Conservation (phyloP, 2,329 filamentous ascomycete species). For the Ceratocystis colombiana region DNA sequence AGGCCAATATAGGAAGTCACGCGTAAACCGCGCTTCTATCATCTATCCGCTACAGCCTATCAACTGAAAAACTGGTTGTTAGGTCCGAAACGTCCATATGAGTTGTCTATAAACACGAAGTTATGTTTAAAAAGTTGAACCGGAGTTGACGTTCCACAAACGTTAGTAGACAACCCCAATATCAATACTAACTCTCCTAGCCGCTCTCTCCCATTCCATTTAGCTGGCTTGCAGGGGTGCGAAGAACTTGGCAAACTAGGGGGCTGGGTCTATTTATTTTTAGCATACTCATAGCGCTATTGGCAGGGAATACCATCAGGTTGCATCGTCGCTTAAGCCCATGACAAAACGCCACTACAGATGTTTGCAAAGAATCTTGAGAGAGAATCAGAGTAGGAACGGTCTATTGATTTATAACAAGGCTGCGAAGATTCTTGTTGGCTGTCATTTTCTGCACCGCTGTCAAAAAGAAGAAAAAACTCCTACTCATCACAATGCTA, state of each 20-base stretch:
- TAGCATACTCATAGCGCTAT: background rate
- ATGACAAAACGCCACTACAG: no score
- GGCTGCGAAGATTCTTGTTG: background rate
- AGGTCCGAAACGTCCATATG: background rate
- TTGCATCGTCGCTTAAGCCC: background rate
- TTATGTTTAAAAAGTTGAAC: background rate
- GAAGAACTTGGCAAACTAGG: conserved; percentile 2
- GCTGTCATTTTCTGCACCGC: background rate
- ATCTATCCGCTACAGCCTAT: no score
- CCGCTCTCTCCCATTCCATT: background rate
- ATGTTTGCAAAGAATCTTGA: background rate
- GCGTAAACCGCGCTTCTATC: no score
- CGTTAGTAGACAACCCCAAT: background rate
- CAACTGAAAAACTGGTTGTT: background rate
- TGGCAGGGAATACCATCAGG: background rate
- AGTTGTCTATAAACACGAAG: background rate
- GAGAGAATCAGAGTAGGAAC: background rate
- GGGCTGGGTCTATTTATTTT: background rate
- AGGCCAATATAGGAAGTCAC: background rate
- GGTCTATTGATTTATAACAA: background rate
- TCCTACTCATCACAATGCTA: background rate
- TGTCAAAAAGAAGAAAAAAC: background rate
- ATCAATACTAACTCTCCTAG: background rate
- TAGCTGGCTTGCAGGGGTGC: background rate
- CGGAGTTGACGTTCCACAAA: background rate